Evolutionary conservation across 2,329 filamentous ascomycete species (phyloP).

Genomic region (Claviceps pazoutovae): DNA sequence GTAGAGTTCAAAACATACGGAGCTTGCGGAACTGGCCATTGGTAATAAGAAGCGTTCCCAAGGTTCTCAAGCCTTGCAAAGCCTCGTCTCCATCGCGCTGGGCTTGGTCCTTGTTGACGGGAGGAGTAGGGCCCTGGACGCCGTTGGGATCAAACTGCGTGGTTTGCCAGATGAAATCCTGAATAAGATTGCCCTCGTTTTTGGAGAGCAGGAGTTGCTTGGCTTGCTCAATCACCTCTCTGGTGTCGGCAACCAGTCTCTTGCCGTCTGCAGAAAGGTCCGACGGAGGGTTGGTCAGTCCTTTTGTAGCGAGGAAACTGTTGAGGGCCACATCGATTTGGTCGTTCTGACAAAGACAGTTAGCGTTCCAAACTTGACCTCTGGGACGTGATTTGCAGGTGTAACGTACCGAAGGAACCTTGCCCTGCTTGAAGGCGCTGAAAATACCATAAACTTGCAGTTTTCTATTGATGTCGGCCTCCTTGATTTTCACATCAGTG

Average conservation of each 20-base stretch:
- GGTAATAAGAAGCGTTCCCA: constrained; percentile 80
- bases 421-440: constrained; percentile 72
- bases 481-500: constrained; percentile 60
- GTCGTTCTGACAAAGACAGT: constrained; percentile 50
- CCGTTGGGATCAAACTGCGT: constrained; percentile 55
- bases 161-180: constrained; percentile 95
- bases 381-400: no score
- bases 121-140: constrained; percentile 47
- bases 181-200: constrained; percentile 85
- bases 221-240: constrained; percentile 67
- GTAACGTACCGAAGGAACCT: constrained; percentile 66
- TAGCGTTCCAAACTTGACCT: neutral
- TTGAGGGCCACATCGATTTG: constrained; percentile 93
- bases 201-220: constrained; percentile 80
- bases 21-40: constrained; percentile 95
- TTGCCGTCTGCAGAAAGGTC: constrained; percentile 75
- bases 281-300: constrained; percentile 54
- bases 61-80: constrained; percentile 69
- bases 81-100: constrained; percentile 75
- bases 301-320: constrained; percentile 62
- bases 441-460: constrained; percentile 89
- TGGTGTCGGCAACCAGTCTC: constrained; percentile 61
- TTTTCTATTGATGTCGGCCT: constrained; percentile 82
- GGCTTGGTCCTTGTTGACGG: constrained; percentile 61
- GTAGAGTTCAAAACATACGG: constrained; percentile 34